Conservation (phyloP, 2,329 filamentous ascomycete species). For the Talaromyces sp. region DNA sequence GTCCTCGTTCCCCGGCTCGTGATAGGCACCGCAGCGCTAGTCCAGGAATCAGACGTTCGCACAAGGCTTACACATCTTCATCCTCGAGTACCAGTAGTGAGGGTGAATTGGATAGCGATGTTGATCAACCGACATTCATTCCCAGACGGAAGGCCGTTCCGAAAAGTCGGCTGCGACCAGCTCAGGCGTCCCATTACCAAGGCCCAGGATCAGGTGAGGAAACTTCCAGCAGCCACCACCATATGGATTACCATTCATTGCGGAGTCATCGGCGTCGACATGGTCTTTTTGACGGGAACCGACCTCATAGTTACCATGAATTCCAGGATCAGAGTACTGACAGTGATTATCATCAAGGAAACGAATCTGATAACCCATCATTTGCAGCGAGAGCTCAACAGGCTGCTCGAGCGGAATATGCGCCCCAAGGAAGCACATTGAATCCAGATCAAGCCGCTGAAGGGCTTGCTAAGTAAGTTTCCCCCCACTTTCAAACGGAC, state of each 20-base stretch:
- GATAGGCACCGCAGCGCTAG: slow-evolving; percentile 45
- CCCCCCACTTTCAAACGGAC: not conserved
- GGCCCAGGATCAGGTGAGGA: slow-evolving; percentile 33
- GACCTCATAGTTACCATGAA: slow-evolving; percentile 19
- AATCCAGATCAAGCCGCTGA: slow-evolving; percentile 2
- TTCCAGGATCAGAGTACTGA: slow-evolving; percentile 28
- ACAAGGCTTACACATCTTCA: slow-evolving; percentile 32
- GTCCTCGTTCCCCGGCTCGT: slow-evolving; percentile 29
- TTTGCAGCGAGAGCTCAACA: slow-evolving; percentile 20
- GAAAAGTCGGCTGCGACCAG: slow-evolving; percentile 35
- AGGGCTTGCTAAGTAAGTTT: slow-evolving; percentile 4
- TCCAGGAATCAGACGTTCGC: slow-evolving; percentile 38
- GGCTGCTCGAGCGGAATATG: not conserved
- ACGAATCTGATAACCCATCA: slow-evolving; percentile 24
- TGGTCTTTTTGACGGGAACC: slow-evolving; percentile 21
- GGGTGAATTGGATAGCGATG: slow-evolving; percentile 25
- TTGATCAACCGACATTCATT: slow-evolving; percentile 9
- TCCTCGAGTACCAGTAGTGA: slow-evolving; percentile 40
- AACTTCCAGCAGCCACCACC: slow-evolving; percentile 20
- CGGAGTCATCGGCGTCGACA: slow-evolving; percentile 15
- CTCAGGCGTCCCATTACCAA: slow-evolving; percentile 29
- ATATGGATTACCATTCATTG: slow-evolving; percentile 11
- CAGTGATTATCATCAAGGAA: slow-evolving; percentile 27
- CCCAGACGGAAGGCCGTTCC: slow-evolving; percentile 42
- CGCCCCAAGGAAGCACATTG: not conserved